Base-by-base conservation (phyloP, 495 filamentous ascomycete genomes). In the Mytilinidion resinicola region DNA sequence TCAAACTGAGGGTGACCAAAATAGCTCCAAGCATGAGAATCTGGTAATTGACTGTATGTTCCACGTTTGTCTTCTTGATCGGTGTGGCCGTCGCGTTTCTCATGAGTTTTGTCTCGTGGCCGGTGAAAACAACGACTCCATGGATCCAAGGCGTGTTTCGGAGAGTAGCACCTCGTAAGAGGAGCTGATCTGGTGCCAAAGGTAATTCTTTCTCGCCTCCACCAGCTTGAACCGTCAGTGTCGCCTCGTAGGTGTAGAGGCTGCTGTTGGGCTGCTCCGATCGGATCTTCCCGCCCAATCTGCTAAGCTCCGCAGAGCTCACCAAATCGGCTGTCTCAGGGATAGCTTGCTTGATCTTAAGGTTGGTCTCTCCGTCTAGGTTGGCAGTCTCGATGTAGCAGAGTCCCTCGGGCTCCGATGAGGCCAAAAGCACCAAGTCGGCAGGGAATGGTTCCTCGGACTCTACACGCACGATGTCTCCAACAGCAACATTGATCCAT, bases 381-480 rank as follows among this genome's bases (percentile, higher is more conserved):
- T 99, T 99, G 34, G 95, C 93, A 0, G 95, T 99, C 77, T 99
- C 95, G 66, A 97, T 99, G 67, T 99, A 99, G 72, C 95, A 99
- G 55, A 99, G 71, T 60, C 95, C 95, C 73, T 99, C 95, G 1
- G 95, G 95, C 70, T 99, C 95, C 6, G 95, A 97, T 54, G 89
- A 93, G 12, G 95, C 91, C 60, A 97, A 76, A 33, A 99, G 74
- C 14, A 96, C 88, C 60, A 99, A 70, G 73, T 99, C 95, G 34
- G 95, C 91, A 0, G 95, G 95, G 69, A 99, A 99, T 4, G 95
- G 86, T 65, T 96, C 86, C 68, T 97, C 95, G 3, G 91, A 96
- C 66, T 99, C 86, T 47, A 99, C 91, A 6, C 91, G 84, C 20
- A 99, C 82, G 57, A 97, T 90, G 69, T 99, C 95, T 60, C 93